Evolutionary conservation across 495 filamentous ascomycete genomes (phyloP), one percentile per base, ranked within the genome.

Genomic region (Thermothielavioides terrestris): DNA sequence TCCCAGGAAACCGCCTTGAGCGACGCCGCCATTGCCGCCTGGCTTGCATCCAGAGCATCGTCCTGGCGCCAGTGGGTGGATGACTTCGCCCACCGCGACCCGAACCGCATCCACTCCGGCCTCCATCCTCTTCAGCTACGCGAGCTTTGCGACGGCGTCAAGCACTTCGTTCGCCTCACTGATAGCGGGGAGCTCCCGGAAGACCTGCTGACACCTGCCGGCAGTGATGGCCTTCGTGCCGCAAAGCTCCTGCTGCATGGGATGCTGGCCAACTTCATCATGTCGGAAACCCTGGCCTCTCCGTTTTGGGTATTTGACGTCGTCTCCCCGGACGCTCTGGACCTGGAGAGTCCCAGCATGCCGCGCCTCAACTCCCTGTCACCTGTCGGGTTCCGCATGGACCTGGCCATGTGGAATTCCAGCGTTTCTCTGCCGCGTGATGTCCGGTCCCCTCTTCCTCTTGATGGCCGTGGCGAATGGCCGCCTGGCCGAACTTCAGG

Each of bases 211-310:
- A 31, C 8, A 0, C 37, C 17, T 17, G 18, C 38, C 2, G 26
- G 41, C 5, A 32, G 21, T 2, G 20, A 41, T 14, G 42, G 34
- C 0, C 20, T 32, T 8, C 42, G 50, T 12, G 22, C 52, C 0
- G 28, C 38, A 2, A 46, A 50, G 0, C 25, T 54, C 3, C 55
- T 61, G 20, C 52, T 61, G 0, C 46, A 61, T 1, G 58, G 30
- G 0, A 51, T 61, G 58, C 38, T 61, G 11, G 37, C 49, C 12
- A 51, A 58, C 25, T 61, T 61, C 40, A 53, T 61, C 32, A n/a
- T 44, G 12, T 30, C 37, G 4, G 55, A 55, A 41, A 53, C 46
- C 1, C 27, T 61, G 0, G 20, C 31, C 1, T 55, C 52, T 4
- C 55, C 58, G 0, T 58, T 58, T 18, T 61, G 58, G 58, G 50